Base-by-base conservation (phyloP, 2,329 filamentous ascomycete genomes). In the Rutstroemia sp. region DNA sequence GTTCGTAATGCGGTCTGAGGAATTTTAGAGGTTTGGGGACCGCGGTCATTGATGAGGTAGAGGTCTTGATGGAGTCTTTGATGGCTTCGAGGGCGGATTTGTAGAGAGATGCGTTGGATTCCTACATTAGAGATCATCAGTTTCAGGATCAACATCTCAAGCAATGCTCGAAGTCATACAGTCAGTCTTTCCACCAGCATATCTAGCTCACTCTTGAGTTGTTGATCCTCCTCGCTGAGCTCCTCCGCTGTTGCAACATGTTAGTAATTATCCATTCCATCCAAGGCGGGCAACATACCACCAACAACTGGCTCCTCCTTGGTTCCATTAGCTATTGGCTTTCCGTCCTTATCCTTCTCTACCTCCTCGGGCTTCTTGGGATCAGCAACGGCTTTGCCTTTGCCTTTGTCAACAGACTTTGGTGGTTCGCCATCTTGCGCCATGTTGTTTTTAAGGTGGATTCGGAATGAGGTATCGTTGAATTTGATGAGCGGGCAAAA, bases 11-110 rank as follows among this genome's bases (percentile, higher is more conserved):
- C 64, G 92, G 94, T 76, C 94, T 84, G 62, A 99, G 82, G 73
- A 99, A 99, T 75, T 99, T 99, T 67, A 99, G 81, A 36, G 94
- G 94, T 76, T 99, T 99, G 23, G 95, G 94, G 60, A 99, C 94
- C 58, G 94, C 94, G 49, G 94, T 99, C 94, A 99, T 99, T 47
- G 95, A 99, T 58, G 92, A 97, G 64, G 94, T 99, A 58, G 94
- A 96, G 56, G 94, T 99, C 79, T 96, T 97, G 79, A 99, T 99
- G 70, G 90, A 95, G 68, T 86, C 90, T 78, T 96, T 97, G 84
- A 99, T 96, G 64, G 91, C 88, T 73, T 97, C 92, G 64, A 99
- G 79, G 54, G 94, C 88, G 58, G 92, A 83, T 72, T 92, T 92
- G 78, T 97, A 96, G 65, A 97, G 87, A 58, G 84, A 85, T 63